A percentile compares a stretch with the other conserved stretches of the same genome.
Conservation (phyloP, 2,329 filamentous ascomycete species). For the Hysterium pulicare region DNA sequence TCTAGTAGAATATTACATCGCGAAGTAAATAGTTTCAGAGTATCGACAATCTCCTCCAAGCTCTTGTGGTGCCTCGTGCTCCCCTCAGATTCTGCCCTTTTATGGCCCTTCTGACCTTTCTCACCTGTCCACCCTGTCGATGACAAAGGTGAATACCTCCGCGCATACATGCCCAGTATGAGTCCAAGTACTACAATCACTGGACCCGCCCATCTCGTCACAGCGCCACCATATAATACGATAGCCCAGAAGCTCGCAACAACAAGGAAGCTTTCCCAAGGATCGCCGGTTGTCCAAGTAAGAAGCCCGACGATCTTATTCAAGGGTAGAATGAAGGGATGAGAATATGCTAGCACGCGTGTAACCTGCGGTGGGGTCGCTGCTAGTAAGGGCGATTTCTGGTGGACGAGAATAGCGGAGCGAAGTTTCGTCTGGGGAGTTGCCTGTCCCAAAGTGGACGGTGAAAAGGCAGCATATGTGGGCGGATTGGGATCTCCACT, state of each 20-base stretch:
- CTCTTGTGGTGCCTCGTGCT: slow-evolving; percentile 84
- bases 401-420: slow-evolving; percentile 91
- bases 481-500: slow-evolving; percentile 53
- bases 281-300: slow-evolving; percentile 90
- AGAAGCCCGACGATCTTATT: slow-evolving; percentile 82
- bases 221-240: slow-evolving; percentile 78
- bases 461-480: slow-evolving; percentile 88
- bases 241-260: slow-evolving; percentile 81
- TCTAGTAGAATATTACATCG: slow-evolving; percentile 90
- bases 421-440: slow-evolving; percentile 70
- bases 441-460: slow-evolving; percentile 69
- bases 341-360: slow-evolving; percentile 88
- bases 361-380: slow-evolving; percentile 95
- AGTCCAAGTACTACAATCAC: slow-evolving; percentile 74
- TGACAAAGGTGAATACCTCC: slow-evolving; percentile 84
- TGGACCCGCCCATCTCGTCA: slow-evolving; percentile 80
- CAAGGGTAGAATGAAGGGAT: slow-evolving; percentile 85
- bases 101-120: slow-evolving; percentile 54
- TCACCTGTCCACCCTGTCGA: slow-evolving; percentile 74
- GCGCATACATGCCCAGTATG: slow-evolving; percentile 88
- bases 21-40: slow-evolving; percentile 82
- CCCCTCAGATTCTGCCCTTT: slow-evolving; percentile 52
- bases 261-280: slow-evolving; percentile 95
- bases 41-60: slow-evolving; percentile 94
- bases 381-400: slow-evolving; percentile 89